A percentile compares a stretch with the other conserved stretches of the same genome.
These are phyloP conservation scores for Fusarium cicatricum DNA, from an alignment of 2,329 filamentous ascomycete genomes.

Conservation along the genomic window DNA sequence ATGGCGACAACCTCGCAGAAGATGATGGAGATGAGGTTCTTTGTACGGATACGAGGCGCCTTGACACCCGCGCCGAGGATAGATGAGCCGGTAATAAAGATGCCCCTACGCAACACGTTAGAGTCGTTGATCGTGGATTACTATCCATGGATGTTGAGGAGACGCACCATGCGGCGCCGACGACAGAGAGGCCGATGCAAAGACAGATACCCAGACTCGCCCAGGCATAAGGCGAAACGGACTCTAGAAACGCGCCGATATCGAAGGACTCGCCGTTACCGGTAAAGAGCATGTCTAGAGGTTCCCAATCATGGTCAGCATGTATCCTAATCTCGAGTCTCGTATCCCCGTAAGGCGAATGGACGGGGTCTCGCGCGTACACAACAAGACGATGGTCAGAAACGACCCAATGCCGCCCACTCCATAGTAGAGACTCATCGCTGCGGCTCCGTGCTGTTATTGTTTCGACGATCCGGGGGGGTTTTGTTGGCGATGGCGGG, in stretches of 20 bases:
- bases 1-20: conserved; percentile 99
- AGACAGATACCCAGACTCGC: conserved; percentile 88
- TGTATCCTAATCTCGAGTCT: conserved; percentile 13
- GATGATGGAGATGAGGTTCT: conserved; percentile 99
- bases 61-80: conserved; percentile 97
- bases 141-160: conserved; percentile 9
- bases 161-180: conserved; percentile 93
- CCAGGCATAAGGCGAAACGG: conserved; percentile 94
- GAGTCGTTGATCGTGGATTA: conserved; percentile 11
- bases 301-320: conserved; percentile 30
- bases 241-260: conserved; percentile 94
- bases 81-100: conserved; percentile 97
- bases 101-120: conserved; percentile 73
- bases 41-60: conserved; percentile 96
- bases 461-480: conserved; percentile 32
- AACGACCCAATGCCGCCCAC: conserved; percentile 73
- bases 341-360: conserved; percentile 15
- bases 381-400: conserved; percentile 77
- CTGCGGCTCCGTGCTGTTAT: conserved; percentile 41
- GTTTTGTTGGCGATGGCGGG: conserved; percentile 28
- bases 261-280: conserved; percentile 96
- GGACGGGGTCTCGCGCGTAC: conserved; percentile 61
- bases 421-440: conserved; percentile 79
- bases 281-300: conserved; percentile 95
- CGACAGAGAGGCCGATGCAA: conserved; percentile 95